Evolutionary conservation across 495 filamentous ascomycete genomes (phyloP).

Genomic region (Hyaloscypha hepaticicola): DNA sequence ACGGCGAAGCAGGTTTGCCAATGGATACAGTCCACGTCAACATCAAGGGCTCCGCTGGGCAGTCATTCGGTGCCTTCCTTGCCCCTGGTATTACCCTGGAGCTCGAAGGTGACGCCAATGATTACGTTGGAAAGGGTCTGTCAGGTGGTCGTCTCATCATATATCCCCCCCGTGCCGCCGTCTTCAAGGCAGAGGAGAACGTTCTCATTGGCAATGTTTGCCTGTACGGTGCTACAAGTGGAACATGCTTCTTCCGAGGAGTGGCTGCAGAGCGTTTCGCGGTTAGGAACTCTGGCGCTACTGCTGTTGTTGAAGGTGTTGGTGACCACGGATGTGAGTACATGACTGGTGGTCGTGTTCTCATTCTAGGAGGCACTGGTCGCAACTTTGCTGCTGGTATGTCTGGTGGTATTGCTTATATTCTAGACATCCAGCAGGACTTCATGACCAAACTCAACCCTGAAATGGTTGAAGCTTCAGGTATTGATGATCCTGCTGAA

Average conservation of each 20-base stretch:
- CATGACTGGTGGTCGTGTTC: slow-evolving; percentile 96
- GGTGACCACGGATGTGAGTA: slow-evolving; percentile 99
- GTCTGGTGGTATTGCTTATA: slow-evolving; percentile 98
- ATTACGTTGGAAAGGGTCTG: slow-evolving; percentile 97
- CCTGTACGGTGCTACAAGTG: slow-evolving; percentile 92
- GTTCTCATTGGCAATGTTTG: slow-evolving; percentile 95
- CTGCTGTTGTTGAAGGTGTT: slow-evolving; percentile 93
- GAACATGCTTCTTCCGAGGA: slow-evolving; percentile 97
- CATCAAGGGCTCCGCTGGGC: slow-evolving; percentile 97
- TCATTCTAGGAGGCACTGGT: slow-evolving; percentile 89
- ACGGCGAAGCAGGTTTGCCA: slow-evolving; percentile 86
- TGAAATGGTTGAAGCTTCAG: slow-evolving; percentile 96
- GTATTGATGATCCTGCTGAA: slow-evolving; percentile 84
- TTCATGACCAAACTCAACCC: slow-evolving; percentile 94
- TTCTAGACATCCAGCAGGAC: slow-evolving; percentile 89
- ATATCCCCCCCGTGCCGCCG: slow-evolving; percentile 89
- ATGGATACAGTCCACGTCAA: slow-evolving; percentile 96
- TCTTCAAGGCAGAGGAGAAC: slow-evolving; percentile 98
- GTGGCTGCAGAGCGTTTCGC: slow-evolving; percentile 97
- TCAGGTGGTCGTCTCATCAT: slow-evolving; percentile 95
- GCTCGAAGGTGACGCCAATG: slow-evolving; percentile 95
- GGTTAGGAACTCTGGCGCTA: slow-evolving; percentile 96
- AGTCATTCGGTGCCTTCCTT: slow-evolving; percentile 96
- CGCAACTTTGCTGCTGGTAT: slow-evolving; percentile 99
- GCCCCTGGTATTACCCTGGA: slow-evolving; percentile 95